Conservation (phyloP, 768 basidiomycete species). For the Boletus patriciae region DNA sequence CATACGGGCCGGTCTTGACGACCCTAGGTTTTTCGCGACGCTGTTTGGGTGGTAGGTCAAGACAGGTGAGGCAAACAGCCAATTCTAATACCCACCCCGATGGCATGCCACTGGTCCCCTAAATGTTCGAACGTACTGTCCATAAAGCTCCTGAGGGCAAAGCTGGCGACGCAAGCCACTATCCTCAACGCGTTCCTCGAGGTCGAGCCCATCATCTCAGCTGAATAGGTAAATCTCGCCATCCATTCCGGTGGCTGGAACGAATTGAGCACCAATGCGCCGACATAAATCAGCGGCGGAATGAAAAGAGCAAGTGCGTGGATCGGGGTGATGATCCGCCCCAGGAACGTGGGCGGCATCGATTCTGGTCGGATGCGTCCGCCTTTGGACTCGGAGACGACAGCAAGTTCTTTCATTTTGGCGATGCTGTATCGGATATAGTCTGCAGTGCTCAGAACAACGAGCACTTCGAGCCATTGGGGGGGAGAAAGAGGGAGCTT, state of each 20-base stretch:
- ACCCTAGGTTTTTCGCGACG: constrained; percentile 32
- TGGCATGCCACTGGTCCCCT: constrained; percentile 31
- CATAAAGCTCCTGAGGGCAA: constrained; percentile 4
- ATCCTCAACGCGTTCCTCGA: constrained; percentile 14
- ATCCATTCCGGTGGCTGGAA: constrained; percentile 35
- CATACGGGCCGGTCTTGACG: constrained; percentile 35
- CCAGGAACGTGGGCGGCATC: constrained; percentile 15
- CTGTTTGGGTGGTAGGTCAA: constrained; percentile 12
- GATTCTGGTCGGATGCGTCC: constrained; percentile 20
- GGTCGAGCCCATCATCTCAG: constrained; percentile 4
- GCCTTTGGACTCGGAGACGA: constrained; percentile 7
- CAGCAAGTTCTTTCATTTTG: background rate
- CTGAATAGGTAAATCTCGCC: constrained; percentile 16
- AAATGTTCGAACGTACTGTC: constrained; percentile 5
- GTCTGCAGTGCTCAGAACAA: constrained; percentile 14
- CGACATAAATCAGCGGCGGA: constrained; percentile 27
- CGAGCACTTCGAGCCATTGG: constrained; percentile 15
- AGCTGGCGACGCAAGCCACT: constrained; percentile 20
- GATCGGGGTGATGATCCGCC: constrained; percentile 27
- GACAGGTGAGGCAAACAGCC: too few species aligned
- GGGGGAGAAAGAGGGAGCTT: background rate
- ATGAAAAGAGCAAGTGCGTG: constrained; percentile 19
- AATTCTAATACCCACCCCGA: constrained; percentile 15
- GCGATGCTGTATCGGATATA: background rate
- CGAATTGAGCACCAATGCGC: constrained; percentile 22